Evolutionary conservation across 1,284 basidiomycete genomes (phyloP), one percentile per base, ranked within the genome.

Genomic region (Agaricales sp.): DNA sequence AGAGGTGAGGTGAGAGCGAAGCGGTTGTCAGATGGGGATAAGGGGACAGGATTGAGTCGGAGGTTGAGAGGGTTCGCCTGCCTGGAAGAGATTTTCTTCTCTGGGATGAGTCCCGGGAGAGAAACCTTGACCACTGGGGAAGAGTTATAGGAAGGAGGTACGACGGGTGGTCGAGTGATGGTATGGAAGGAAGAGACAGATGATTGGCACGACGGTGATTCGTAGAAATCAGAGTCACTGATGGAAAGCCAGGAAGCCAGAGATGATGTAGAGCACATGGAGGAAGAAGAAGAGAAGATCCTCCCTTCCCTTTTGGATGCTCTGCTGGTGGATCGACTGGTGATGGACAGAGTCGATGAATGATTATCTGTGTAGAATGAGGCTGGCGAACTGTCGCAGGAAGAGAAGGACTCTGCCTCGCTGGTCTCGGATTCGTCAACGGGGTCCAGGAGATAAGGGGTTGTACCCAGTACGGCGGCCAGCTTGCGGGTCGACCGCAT

Each of bases 401-500:
- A 47, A 39, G 41, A 49, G 49, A 19, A 52, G 43, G 19, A 44
- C 47, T 21, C 44, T 37, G 41, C 46, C 19, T 14, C 52, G 26
- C 54, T 54, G 14, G 57, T 54, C 30, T 62, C 55, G 12, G 62
- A 58, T 1, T 57, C 55, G 12, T 63, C 50, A 47, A 59, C 60
- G 37, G 55, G 52, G 38, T 80, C 80, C 38, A 77, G 48, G 43
- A 79, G 60, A 50, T 67, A 67, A 0, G 80, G 78, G 0, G 75
- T 76, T 2, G 73, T 66, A 18, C 81, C 80, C 23, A 82, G 68
- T 23, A 83, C 64, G 0, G 69, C 67, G 16, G 69, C 75, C 37
- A 82, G 68, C 57, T 83, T 83, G 53, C 77, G 68, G 1, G 79
- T 73, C 0, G 80, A 77, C 45, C 75, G 73, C 39, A 82, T 65